These are phyloP conservation scores for Ustilago crameri DNA, from an alignment of 1,284 basidiomycete genomes.

Conservation along the genomic window DNA sequence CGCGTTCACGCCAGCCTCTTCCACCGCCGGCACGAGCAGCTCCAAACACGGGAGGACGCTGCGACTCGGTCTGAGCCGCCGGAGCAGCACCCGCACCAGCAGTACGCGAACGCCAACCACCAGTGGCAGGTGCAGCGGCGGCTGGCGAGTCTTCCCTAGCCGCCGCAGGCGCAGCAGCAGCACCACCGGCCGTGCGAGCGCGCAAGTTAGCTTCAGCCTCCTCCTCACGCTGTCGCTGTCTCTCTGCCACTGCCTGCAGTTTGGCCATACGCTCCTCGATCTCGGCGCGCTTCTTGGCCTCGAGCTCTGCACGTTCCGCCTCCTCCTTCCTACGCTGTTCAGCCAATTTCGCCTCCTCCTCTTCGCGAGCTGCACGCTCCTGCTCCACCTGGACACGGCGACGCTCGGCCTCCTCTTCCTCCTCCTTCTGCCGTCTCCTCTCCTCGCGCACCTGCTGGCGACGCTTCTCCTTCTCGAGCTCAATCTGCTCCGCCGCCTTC, in stretches of 20 bases:
- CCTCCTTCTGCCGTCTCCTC: slow-evolving; percentile 43
- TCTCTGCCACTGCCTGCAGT: slow-evolving; percentile 57
- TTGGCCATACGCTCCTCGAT: slow-evolving; percentile 64
- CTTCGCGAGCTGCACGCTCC: slow-evolving; percentile 29
- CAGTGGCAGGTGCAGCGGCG: slow-evolving; percentile 6
- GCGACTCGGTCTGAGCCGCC: slow-evolving; percentile 17
- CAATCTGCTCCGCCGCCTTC: slow-evolving; percentile 78
- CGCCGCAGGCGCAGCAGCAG: slow-evolving; percentile 5
- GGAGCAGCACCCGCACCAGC: slow-evolving; percentile 7
- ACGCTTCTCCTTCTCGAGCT: slow-evolving; percentile 85
- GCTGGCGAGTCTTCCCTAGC: slow-evolving; percentile 23
- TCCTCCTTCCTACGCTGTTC: slow-evolving; percentile 61
- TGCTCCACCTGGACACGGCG: slow-evolving; percentile 57
- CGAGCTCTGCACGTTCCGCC: slow-evolving; percentile 60
- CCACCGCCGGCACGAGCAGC: slow-evolving; percentile 28
- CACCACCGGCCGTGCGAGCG: slow-evolving; percentile 16
- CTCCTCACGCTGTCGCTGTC: slow-evolving; percentile 59
- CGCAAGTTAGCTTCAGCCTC: slow-evolving; percentile 47
- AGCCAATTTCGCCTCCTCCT: slow-evolving; percentile 50
- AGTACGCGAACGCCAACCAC: slow-evolving; percentile 19
- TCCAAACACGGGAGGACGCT: slow-evolving; percentile 40
- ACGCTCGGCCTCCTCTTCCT: slow-evolving; percentile 61
- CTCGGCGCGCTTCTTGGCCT: slow-evolving; percentile 65
- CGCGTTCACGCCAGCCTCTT: slow-evolving; percentile 36
- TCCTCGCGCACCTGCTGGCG: slow-evolving; percentile 53